Conservation (phyloP, 257 asterid genomes). For the Gentiana dahurica region DNA sequence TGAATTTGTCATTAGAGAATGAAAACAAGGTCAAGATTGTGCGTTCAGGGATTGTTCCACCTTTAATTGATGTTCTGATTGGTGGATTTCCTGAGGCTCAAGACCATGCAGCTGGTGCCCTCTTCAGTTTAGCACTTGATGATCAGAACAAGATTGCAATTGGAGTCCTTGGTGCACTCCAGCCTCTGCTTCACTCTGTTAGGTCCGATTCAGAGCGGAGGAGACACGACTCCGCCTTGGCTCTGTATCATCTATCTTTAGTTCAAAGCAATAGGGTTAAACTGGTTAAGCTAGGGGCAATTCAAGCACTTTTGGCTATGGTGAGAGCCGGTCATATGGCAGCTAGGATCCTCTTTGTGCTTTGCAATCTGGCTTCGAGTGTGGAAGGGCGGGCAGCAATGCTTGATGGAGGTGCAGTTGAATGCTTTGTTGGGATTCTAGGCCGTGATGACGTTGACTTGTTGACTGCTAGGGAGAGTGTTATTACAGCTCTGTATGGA, state of each 20-base stretch:
- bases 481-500: conserved; percentile 57
- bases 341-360: conserved; percentile 47
- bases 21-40: conserved; percentile 82
- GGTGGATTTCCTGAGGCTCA: conserved; percentile 60
- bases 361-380: conserved; percentile 65
- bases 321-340: conserved; percentile 53
- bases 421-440: conserved; percentile 48
- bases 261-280: conserved; percentile 82
- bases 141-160: conserved; percentile 82
- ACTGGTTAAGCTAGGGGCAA: conserved; percentile 67
- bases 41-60: conserved; percentile 80
- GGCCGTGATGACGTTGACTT: conserved; percentile 36
- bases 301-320: conserved; percentile 54
- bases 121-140: conserved; percentile 82
- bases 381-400: conserved; percentile 71
- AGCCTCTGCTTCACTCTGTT: conserved; percentile 69
- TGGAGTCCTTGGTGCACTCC: conserved; percentile 85
- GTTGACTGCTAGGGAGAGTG: conserved; percentile 42
- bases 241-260: conserved; percentile 65
- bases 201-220: conserved; percentile 75
- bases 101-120: conserved; percentile 94
- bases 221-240: conserved; percentile 78
- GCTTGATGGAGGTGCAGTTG: conserved; percentile 59
- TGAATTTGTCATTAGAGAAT: conserved; percentile 71
- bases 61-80: conserved; percentile 54